phyloP scores from a whole-genome alignment of 1,139 yeast genomes.

The Meyerozyma carpophila region DNA sequence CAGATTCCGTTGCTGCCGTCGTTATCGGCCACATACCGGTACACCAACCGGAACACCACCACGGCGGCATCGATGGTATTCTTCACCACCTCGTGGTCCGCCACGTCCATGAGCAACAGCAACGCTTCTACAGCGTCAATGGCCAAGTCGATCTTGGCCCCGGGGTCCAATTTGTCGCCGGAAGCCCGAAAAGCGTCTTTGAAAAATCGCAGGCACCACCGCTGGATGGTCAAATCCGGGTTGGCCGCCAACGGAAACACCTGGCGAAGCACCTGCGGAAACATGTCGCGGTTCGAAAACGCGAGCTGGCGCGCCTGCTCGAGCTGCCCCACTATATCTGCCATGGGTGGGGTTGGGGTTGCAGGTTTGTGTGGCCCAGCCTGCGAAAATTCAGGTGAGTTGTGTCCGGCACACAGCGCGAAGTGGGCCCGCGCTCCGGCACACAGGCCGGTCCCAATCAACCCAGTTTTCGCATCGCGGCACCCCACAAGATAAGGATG shows the following conservation, averaged over 20 bases:
- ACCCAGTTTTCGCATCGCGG: not conserved
- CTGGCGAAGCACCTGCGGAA: constrained; percentile 51
- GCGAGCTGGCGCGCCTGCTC: constrained; percentile 49
- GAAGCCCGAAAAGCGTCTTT: constrained; percentile 37
- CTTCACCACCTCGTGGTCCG: constrained; percentile 25
- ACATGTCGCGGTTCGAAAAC: constrained; percentile 36
- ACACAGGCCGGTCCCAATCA: not conserved
- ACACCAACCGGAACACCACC: constrained; percentile 35
- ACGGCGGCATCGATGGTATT: constrained; percentile 30
- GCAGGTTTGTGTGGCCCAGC: not conserved
- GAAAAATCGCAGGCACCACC: constrained; percentile 45
- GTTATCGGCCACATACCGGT: constrained; percentile 37
- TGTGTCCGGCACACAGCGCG: no score
- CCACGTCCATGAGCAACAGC: constrained; percentile 22
- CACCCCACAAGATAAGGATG: not conserved
- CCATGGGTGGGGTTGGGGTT: not conserved
- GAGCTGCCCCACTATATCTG: constrained; percentile 22
- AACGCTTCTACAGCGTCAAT: constrained; percentile 34
- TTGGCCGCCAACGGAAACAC: constrained; percentile 39
- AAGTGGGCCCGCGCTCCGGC: no score
- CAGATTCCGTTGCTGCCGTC: constrained; percentile 41
- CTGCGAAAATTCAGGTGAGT: not conserved
- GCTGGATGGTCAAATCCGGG: constrained; percentile 29
- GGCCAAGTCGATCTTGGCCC: constrained; percentile 39
- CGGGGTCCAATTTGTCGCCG: constrained; percentile 17